Base-by-base conservation (phyloP, 2,329 filamentous ascomycete genomes). In the Pseudogymnoascus sp. region DNA sequence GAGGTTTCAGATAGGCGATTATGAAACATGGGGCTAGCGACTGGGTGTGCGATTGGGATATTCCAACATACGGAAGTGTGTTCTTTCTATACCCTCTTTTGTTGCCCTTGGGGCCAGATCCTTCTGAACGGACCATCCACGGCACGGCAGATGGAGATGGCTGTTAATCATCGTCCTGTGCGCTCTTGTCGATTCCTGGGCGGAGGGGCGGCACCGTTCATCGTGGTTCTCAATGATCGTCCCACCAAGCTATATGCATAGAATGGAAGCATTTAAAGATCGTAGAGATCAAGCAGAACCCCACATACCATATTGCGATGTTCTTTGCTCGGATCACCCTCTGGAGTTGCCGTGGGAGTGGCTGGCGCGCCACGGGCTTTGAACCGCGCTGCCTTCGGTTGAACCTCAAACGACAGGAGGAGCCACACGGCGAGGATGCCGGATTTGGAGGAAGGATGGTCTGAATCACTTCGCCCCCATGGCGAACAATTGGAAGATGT, bases 191-290 rank as follows among this genome's bases (percentile, higher is more conserved):
- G 26, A 54, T 33, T 54, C 26, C 44, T 54, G 44, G 44, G 44
- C 44, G 9, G 29, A 54, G 9, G 9, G 26, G 26, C 26, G 44
- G 26, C 26, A 54, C 6, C n/a, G 44, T 54, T 54, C 44, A 54
- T 54, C 44, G 31, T 29, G 29, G 17, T 54, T 33, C n/a, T 9
- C 26, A 54, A 31, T 54, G 44, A 54, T 54, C 44, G 44, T 11
- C 44, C n/a, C 2, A 31, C 26, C 26, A 54, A 54, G 44, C 44
- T 54, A 54, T 54, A 54, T 54, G 26, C 44, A 54, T 54, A 29
- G 44, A 54, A 33, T 54, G 44, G 44, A 54, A 54, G 44, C 44
- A 54, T 54, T 54, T 54, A 33, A 9, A 54, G 44, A 33, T 33
- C 26, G 29, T 17, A 17, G 4, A 54, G 15, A 54, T 11, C n/a